Conservation (phyloP, 177 flowering plant genomes). For the Viscum album region DNA sequence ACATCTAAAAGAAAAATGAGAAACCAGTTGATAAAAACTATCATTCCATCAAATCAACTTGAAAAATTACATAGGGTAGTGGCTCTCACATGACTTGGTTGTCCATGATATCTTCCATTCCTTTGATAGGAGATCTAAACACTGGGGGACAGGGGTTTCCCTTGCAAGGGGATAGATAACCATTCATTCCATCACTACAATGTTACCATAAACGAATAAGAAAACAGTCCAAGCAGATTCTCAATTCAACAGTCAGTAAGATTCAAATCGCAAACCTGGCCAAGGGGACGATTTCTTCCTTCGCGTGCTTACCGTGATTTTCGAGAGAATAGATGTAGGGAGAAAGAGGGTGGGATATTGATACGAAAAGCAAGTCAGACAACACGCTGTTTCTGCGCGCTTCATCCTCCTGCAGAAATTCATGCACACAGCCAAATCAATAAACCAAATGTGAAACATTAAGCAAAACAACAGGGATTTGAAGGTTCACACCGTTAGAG, state of each 20-base stretch:
- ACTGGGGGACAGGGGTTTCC: constrained; percentile 87
- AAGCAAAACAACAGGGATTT: not conserved
- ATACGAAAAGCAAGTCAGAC: constrained; percentile 78
- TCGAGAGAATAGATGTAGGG: constrained; percentile 71
- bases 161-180: constrained; percentile 68
- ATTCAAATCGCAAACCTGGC: constrained; percentile 48
- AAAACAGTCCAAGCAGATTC: constrained; percentile 15
- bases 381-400: constrained; percentile 69
- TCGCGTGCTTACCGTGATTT: constrained; percentile 55
- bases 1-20: constrained; percentile 41
- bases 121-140: constrained; percentile 65
- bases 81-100: constrained; percentile 82
- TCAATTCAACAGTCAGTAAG: not conserved
- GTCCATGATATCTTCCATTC: constrained; percentile 69
- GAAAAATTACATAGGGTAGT: not conserved
- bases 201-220: constrained; percentile 40
- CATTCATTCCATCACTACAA: constrained; percentile 99
- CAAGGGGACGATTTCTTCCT: constrained; percentile 52
- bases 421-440: not conserved
- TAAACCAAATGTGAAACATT: too few relatives aligned
- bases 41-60: too few relatives aligned
- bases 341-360: constrained; percentile 64
- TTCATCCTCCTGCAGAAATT: constrained; percentile 63
- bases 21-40: not conserved
- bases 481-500: constrained; percentile 49